Evolutionary conservation across 441 rosid genomes (phyloP).

Genomic region (Pelargonium citronellum): DNA sequence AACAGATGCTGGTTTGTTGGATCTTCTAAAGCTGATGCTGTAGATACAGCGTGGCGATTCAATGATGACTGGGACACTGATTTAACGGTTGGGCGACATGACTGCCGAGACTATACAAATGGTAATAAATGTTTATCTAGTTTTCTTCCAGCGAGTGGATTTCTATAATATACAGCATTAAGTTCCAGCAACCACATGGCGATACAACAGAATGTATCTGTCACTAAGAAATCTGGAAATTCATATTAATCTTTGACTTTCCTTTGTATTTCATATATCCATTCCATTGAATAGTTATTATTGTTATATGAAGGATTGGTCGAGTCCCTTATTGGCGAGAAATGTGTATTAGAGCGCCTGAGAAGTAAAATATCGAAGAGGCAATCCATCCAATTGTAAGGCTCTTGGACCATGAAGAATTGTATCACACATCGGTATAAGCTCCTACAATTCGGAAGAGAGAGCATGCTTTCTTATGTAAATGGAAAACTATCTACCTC

Average conservation of each 20-base stretch:
- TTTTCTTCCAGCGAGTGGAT: neutral
- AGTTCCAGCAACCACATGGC: neutral
- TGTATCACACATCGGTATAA: neutral
- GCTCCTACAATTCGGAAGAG: neutral
- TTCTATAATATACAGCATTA: neutral
- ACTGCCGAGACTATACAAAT: constrained; percentile 60
- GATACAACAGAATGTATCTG: neutral
- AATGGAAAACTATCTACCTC: neutral
- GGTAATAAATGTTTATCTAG: constrained; percentile 30
- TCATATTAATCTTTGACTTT: neutral
- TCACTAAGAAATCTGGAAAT: neutral
- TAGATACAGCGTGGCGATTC: constrained; percentile 38
- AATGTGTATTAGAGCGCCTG: constrained; percentile 36
- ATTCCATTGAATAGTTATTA: neutral
- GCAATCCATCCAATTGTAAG: neutral
- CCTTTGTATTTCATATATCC: neutral
- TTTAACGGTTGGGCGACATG: constrained; percentile 54
- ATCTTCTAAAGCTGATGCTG: constrained; percentile 30
- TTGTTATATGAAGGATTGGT: constrained; percentile 41
- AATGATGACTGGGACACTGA: constrained; percentile 45
- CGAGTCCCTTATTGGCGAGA: constrained; percentile 56
- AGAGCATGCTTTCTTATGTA: neutral
- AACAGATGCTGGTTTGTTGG: constrained; percentile 60
- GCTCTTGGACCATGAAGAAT: neutral
- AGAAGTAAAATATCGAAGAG: constrained; percentile 10